Base-by-base conservation (phyloP, 1,139 yeast species). In the Lodderomyces elongisporus region DNA sequence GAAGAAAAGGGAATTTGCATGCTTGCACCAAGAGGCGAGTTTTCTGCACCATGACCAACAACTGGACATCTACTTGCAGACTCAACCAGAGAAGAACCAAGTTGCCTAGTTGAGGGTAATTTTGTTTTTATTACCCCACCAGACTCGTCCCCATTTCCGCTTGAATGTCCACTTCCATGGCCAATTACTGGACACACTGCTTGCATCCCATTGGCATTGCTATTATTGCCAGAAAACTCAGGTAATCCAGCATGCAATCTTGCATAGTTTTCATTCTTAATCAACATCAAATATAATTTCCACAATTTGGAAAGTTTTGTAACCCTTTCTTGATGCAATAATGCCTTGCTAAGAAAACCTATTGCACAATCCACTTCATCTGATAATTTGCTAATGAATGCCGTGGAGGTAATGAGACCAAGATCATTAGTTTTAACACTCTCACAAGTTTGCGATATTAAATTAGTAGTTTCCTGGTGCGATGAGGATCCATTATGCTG, bases 231-330 rank as follows among this genome's bases (percentile, higher is more conserved):
- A 17, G 45, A 47, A 39, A 62, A 58, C 15, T 44, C 60, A 1
- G 66, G 62, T 4, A 64, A 48, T 37, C 58, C 54, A 4, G 58
- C 53, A 45, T 64, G 74, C 17, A 64, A 46, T 33, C 55, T 58
- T 14, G 62, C 62, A 41, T 63, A 61, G 37, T 57, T 58, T 5
- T 58, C 42, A 31, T 48, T 55, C 46, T 59, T 49, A 34, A 56
- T 58, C 35, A 66, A 58, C 1, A 68, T 62, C 37, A 59, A 42
- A 46, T 66, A 66, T 34, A 66, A 66, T 29, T 54, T 58, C 74
- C 74, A 68, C 34, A 65, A 51, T 40, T 64, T 63, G 7, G 56
- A 43, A 7, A 63, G 43, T 35, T 61, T 58, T n/a, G 30, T 35
- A 2, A 56, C 43, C 34, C 52, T 52, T 3, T 45, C 55, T 28